Conservation (phyloP, 2,329 filamentous ascomycete species). For the Sporothrix variecibatus region DNA sequence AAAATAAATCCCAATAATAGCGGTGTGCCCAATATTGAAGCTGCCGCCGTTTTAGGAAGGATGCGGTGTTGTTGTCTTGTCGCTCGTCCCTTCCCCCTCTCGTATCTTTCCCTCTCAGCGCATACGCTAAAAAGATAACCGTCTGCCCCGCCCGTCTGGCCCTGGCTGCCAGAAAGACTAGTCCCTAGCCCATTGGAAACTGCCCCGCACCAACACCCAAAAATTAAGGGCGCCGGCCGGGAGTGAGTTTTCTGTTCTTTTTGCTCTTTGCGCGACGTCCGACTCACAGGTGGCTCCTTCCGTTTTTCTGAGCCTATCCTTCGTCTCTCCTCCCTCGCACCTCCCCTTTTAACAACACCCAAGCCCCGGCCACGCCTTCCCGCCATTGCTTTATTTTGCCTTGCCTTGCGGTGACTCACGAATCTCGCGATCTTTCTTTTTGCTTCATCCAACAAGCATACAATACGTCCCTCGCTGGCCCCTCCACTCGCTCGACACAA, state of each 20-base stretch:
- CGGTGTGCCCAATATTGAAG: slow-evolving; percentile 10
- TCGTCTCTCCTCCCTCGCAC: background rate
- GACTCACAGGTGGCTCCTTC: slow-evolving; percentile 12
- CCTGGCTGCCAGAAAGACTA: slow-evolving; percentile 6
- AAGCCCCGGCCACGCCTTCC: slow-evolving; percentile 11
- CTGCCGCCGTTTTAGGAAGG: slow-evolving; percentile 13
- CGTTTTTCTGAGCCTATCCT: slow-evolving; percentile 3
- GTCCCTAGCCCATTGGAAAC: background rate
- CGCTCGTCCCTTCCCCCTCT: slow-evolving; percentile 2
- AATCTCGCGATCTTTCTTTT: background rate
- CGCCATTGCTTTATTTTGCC: slow-evolving; percentile 6
- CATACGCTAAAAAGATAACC: slow-evolving; percentile 12
- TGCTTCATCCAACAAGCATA: background rate
- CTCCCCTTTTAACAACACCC: background rate
- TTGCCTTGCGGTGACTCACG: background rate
- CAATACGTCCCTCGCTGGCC: background rate
- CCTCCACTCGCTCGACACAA: background rate
- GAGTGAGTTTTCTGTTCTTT: slow-evolving; percentile 7
- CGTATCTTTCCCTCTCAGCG: slow-evolving; percentile 1
- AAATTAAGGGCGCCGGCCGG: slow-evolving; percentile 1
- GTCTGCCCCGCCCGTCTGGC: slow-evolving; percentile 6
- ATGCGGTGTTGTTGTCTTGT: slow-evolving; percentile 10
- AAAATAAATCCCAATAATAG: background rate
- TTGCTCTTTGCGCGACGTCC: slow-evolving; percentile 1
- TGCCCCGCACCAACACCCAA: slow-evolving; percentile 25